Evolutionary conservation across 306 rosid genomes (phyloP).

Genomic region (Rosa rugosa): DNA sequence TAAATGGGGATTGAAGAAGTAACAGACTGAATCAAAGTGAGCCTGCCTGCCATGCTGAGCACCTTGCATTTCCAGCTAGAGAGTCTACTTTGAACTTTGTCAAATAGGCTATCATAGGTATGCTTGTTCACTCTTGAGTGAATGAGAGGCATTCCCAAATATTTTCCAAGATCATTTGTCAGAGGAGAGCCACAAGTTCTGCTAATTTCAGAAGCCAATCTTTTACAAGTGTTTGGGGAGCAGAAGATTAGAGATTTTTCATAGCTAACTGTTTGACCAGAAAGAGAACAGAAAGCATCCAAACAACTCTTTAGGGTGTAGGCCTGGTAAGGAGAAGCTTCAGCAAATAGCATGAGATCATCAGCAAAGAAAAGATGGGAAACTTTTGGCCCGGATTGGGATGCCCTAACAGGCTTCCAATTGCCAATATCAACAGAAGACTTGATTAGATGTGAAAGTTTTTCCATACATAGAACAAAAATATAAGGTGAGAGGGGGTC

Average conservation of each 20-base stretch:
- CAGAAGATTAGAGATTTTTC: background rate
- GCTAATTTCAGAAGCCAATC: background rate
- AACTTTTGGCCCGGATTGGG: background rate
- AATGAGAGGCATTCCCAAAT: background rate
- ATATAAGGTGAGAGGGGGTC: background rate
- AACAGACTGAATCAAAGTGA: background rate
- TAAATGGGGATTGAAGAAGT: background rate
- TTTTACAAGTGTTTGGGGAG: background rate
- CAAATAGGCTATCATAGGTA: background rate
- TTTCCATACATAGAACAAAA: background rate
- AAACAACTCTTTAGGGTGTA: background rate
- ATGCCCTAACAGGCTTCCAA: background rate
- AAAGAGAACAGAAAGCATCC: background rate
- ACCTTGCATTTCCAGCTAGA: background rate
- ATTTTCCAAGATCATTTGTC: background rate
- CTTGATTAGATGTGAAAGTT: background rate
- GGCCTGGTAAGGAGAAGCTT: background rate
- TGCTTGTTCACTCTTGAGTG: background rate
- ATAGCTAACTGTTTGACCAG: background rate
- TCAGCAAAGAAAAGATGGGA: background rate
- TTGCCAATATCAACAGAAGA: accelerated
- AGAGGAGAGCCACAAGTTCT: background rate
- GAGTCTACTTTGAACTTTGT: background rate
- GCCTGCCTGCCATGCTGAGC: background rate
- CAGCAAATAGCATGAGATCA: background rate